Base-by-base conservation (phyloP, 2,329 filamentous ascomycete species). In the Diaporthe humulicola region DNA sequence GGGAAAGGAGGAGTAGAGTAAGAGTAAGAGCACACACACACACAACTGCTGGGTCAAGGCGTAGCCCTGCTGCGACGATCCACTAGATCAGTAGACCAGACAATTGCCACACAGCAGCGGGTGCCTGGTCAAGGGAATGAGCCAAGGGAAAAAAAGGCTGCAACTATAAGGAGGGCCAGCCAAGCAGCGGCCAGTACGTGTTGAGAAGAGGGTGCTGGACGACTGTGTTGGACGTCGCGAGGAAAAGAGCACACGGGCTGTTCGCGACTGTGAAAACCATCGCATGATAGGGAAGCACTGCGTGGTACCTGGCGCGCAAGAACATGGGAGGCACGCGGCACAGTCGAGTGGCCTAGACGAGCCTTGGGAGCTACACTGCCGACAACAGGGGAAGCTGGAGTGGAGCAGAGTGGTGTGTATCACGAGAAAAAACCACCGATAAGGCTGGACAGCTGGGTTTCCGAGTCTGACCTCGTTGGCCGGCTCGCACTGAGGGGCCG, bases 161-260 rank as follows among this genome's bases (percentile, higher is more conserved):
- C 40, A 45, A n/a, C 30, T 25, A 67, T 19, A 67, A 66, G 52
- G 30, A 45, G 28, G 67, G 28, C 8, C 67, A 71, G 25, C 6
- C 54, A 70, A 38, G 64, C 42, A 74, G 64, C 64, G 30, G 42
- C 64, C 72, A 70, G 54, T 70, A 17, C 57, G 45, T 54, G 73
- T 25, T 28, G 30, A 45, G 36, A 38, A 42, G 19, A 17, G 12
- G 36, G 28, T 12, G 56, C 8, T 71, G 70, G 42, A 22, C 4
- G 64, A 17, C 56, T 36, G 42, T 36, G 42, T 36, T 66, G 60
- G 60, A 36, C 25, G 5, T 56, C 52, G 22, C 48, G 14, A 58
- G 54, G 28, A 28, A 45, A 56, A 70, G 38, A 57, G 48, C 9
- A 22, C n/a, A 40, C 33, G 17, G 33, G 17, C 9, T 15, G 48